Evolutionary conservation across 306 rosid genomes (phyloP).

Genomic region (Arachis stenosperma): DNA sequence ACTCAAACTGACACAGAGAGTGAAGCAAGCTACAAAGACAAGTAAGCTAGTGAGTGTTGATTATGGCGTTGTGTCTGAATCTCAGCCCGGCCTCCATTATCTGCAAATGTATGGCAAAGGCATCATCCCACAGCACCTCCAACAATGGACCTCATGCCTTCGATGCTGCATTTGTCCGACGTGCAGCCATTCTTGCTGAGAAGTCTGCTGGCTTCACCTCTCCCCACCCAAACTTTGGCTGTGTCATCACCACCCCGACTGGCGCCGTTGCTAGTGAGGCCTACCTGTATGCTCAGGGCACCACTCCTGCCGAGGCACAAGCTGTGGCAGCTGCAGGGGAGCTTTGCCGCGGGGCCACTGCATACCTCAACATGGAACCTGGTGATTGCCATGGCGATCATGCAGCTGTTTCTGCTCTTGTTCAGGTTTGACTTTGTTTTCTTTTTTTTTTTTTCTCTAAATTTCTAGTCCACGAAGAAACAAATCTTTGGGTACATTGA

Average conservation of each 20-base stretch:
- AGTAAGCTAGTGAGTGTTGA: conserved; percentile 7
- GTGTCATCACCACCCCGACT: conserved; percentile 65
- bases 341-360: conserved; percentile 58
- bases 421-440: conserved; percentile 57
- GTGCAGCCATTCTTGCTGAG: conserved; percentile 74
- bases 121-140: conserved; percentile 32
- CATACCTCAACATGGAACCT: conserved; percentile 88
- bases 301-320: conserved; percentile 78
- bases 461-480: not conserved
- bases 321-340: conserved; percentile 71
- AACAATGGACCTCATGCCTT: conserved; percentile 32
- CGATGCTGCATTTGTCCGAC: conserved; percentile 62
- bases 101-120: conserved; percentile 52
- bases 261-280: conserved; percentile 77
- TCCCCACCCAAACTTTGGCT: conserved; percentile 92
- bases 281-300: conserved; percentile 87
- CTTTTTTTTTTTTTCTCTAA: not conserved
- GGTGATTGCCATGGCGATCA: conserved; percentile 86
- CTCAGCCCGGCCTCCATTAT: conserved; percentile 40
- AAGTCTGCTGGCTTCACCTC: conserved; percentile 83
- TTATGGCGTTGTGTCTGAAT: conserved; percentile 46
- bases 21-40: not conserved
- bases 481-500: no score
- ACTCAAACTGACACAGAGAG: not conserved
- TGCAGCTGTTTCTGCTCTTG: conserved; percentile 77